These are phyloP conservation scores for Pyrenochaeta sp. DNA, from an alignment of 2,329 filamentous ascomycete species.

Conservation along the genomic window DNA sequence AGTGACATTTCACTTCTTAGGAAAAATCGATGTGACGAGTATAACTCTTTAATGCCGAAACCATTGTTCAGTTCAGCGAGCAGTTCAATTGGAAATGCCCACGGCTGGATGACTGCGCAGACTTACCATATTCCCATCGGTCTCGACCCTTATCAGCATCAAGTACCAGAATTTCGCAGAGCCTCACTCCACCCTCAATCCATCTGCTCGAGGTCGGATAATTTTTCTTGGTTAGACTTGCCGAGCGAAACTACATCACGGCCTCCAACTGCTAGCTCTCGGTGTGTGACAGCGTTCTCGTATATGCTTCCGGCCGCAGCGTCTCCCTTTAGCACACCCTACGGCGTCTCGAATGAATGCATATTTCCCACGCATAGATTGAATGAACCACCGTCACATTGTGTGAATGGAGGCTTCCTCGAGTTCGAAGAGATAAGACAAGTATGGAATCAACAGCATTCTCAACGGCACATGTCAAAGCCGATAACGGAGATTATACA, in stretches of 20 bases:
- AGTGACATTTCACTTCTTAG: not conserved
- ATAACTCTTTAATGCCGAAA: not conserved
- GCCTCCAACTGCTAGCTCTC: too few species aligned
- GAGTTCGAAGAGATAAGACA: not conserved
- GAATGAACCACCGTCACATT: not conserved
- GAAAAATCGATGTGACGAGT: not conserved
- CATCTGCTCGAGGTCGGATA: too few species aligned
- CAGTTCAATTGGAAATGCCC: not conserved
- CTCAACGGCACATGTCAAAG: too few species aligned
- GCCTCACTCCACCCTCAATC: too few species aligned
- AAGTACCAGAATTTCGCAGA: too few species aligned
- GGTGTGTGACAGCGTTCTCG: constrained; percentile 52
- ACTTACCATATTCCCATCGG: not conserved
- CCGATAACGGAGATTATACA: too few species aligned
- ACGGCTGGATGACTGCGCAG: not conserved
- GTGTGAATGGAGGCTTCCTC: not conserved
- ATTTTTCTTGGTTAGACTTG: too few species aligned
- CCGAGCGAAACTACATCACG: too few species aligned
- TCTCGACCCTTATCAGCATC: not conserved
- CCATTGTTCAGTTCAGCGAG: not conserved
- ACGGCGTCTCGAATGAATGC: constrained; percentile 1
- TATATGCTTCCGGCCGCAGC: constrained; percentile 70
- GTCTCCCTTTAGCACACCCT: constrained; percentile 77
- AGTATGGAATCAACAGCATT: too few species aligned
- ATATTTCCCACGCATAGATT: not conserved